Evolutionary conservation across 768 basidiomycete species (phyloP).

Genomic region (Lactarius psammicola): DNA sequence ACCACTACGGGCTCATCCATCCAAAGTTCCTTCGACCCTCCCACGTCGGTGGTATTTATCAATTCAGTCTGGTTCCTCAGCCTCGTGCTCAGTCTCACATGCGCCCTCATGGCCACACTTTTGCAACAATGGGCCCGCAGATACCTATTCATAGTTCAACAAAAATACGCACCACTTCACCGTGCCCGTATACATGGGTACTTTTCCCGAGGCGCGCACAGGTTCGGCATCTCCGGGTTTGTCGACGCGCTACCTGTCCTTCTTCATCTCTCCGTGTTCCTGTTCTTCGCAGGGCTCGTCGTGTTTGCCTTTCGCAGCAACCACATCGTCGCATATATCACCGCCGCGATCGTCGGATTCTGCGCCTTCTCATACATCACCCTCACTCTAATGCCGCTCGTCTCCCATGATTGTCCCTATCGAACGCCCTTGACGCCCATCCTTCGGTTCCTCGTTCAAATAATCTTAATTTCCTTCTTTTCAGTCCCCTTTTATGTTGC

Average conservation of each 20-base stretch:
- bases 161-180: too few relatives aligned
- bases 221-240: too few relatives aligned
- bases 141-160: background rate
- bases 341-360: background rate
- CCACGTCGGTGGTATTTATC: too few relatives aligned
- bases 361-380: background rate
- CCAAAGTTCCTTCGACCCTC: too few relatives aligned
- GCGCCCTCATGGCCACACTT: slow-evolving; percentile 16
- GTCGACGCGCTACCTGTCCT: background rate
- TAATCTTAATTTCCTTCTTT: too few relatives aligned
- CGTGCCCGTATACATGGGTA: too few relatives aligned
- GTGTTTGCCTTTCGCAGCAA: slow-evolving; percentile 6
- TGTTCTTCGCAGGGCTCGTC: slow-evolving; percentile 15
- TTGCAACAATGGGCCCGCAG: slow-evolving; percentile 14
- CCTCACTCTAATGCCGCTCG: slow-evolving; percentile 7
- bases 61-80: slow-evolving; percentile 13
- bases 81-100: slow-evolving; percentile 15
- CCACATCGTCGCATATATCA: background rate
- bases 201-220: too few relatives aligned
- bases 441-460: too few relatives aligned
- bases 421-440: background rate
- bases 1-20: too few relatives aligned
- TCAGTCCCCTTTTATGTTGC: too few relatives aligned
- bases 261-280: background rate
- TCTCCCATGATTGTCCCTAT: slow-evolving; percentile 17